Evolutionary conservation across 306 rosid genomes (phyloP).

Genomic region (Casuarina glauca): DNA sequence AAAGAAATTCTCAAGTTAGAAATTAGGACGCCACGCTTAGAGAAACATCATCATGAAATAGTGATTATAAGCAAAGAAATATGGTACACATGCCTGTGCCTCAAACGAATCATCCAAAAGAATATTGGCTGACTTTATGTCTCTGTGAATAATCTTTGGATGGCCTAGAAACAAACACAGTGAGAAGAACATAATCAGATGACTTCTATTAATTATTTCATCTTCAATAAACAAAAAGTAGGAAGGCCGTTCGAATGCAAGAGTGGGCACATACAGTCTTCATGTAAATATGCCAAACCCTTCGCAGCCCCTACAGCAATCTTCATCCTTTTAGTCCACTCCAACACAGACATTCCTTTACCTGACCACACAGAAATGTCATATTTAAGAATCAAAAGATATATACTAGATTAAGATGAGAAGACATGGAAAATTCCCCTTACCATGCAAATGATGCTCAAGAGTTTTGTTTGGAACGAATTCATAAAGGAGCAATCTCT

Average conservation of each 20-base stretch:
- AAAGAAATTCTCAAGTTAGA: slow-evolving; percentile 27
- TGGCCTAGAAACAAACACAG: slow-evolving; percentile 48
- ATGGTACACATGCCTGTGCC: slow-evolving; percentile 53
- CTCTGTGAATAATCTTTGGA: slow-evolving; percentile 94
- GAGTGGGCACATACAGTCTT: slow-evolving; percentile 61
- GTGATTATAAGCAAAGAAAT: not conserved
- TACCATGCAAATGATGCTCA: slow-evolving; percentile 88
- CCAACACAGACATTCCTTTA: slow-evolving; percentile 59
- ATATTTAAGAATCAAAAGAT: slow-evolving; percentile 7
- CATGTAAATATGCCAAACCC: slow-evolving; percentile 89
- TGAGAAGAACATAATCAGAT: slow-evolving; percentile 16
- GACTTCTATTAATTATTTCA: not conserved
- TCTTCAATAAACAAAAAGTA: no score
- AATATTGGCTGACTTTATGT: slow-evolving; percentile 89
- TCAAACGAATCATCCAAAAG: slow-evolving; percentile 77
- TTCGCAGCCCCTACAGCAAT: slow-evolving; percentile 88
- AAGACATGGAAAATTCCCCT: slow-evolving; percentile 34
- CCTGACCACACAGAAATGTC: slow-evolving; percentile 37
- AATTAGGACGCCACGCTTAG: slow-evolving; percentile 13
- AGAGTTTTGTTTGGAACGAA: slow-evolving; percentile 84
- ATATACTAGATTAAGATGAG: not conserved
- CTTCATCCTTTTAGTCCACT: slow-evolving; percentile 76
- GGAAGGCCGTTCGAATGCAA: no score
- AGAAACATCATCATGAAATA: not conserved
- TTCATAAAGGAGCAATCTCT: slow-evolving; percentile 83